Conservation (phyloP, 495 filamentous ascomycete species). For the Aspergillus homomorphus region DNA sequence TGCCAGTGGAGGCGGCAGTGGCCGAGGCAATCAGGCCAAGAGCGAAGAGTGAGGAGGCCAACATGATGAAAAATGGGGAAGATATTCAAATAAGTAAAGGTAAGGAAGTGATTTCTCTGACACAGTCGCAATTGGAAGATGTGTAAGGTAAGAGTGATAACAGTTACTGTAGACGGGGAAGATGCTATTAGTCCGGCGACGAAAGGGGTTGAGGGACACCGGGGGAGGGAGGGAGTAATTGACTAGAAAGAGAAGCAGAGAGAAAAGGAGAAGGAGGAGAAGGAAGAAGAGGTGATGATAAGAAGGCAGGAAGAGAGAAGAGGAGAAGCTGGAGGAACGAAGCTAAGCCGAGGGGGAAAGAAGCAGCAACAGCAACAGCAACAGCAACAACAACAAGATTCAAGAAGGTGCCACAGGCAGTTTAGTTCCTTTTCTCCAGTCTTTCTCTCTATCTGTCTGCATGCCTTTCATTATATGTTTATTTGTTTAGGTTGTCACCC, state of each 20-base stretch:
- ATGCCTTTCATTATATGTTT: too few relatives aligned
- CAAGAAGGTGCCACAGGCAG: too few relatives aligned
- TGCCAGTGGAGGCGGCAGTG: constrained; percentile 22
- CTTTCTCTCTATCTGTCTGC: too few relatives aligned
- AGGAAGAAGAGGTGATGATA: constrained; percentile 16
- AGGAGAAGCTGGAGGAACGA: constrained; percentile 8
- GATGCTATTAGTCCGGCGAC: constrained; percentile 2
- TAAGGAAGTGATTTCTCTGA: constrained; percentile 4
- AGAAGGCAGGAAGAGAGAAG: constrained; percentile 12
- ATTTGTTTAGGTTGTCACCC: too few relatives aligned
- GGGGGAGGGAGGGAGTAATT: constrained; percentile 9
- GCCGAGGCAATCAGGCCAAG: constrained; percentile 28
- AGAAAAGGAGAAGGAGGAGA: constrained; percentile 20
- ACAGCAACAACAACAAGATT: not conserved
- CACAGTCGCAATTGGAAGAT: not conserved
- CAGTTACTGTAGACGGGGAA: constrained; percentile 7
- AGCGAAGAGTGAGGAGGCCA: constrained; percentile 24
- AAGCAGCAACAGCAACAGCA: constrained; percentile 5
- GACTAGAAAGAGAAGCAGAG: constrained; percentile 22
- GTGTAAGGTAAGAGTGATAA: constrained; percentile 6
- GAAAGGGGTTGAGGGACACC: constrained; percentile 5
- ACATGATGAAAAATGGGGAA: constrained; percentile 27
- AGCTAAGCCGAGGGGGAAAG: constrained; percentile 1
- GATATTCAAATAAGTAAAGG: constrained; percentile 1
- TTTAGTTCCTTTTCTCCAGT: too few relatives aligned